Conservation (phyloP, 345 rosid genomes). For the Arabis alpina region DNA sequence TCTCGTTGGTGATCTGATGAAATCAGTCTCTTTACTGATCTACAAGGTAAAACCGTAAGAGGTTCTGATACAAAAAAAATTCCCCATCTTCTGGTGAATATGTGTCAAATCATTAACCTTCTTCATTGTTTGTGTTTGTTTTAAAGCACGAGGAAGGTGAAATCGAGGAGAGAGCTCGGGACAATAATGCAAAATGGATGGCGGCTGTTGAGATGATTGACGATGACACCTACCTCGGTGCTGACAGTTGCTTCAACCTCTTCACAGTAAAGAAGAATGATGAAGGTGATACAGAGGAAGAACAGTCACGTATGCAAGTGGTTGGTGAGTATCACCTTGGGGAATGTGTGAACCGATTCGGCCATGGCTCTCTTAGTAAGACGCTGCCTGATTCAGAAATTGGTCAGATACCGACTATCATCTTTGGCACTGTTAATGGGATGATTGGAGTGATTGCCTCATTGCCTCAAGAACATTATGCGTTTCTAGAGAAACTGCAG, state of each 20-base stretch:
- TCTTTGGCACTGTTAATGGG: constrained; percentile 85
- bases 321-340: constrained; percentile 94
- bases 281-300: constrained; percentile 90
- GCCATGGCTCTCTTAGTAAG: constrained; percentile 98
- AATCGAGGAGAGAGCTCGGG: constrained; percentile 87
- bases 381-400: constrained; percentile 86
- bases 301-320: constrained; percentile 79
- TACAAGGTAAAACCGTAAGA: constrained; percentile 87
- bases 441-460: constrained; percentile 95
- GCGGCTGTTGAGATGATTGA: constrained; percentile 90
- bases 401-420: constrained; percentile 84
- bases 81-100: no score
- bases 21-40: constrained; percentile 84
- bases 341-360: constrained; percentile 84
- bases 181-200: constrained; percentile 93
- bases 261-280: constrained; percentile 83
- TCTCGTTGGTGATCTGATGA: constrained; percentile 93
- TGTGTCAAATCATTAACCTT: no score
- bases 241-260: constrained; percentile 81
- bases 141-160: constrained; percentile 90
- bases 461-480: constrained; percentile 73
- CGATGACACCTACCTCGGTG: constrained; percentile 82
- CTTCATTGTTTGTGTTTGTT: constrained; percentile 22
- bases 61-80: constrained; percentile 11
- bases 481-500: constrained; percentile 81